Conservation (phyloP, 805 yeast genomes). For the Cyberlindnera subsufficiens region DNA sequence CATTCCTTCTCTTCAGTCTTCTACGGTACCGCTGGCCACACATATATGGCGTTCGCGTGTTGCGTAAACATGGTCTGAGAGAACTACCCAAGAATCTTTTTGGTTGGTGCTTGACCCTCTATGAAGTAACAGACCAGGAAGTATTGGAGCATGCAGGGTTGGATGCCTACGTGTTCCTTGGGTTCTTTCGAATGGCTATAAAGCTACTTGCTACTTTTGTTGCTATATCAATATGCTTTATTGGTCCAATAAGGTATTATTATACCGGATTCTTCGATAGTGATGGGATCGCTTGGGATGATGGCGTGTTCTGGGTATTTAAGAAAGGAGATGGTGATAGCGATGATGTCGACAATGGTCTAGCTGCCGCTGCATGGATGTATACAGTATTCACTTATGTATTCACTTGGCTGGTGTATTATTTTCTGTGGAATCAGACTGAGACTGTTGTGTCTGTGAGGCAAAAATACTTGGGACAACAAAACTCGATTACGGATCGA, state of each 20-base stretch:
- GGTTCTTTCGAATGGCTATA: constrained; percentile 87
- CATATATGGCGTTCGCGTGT: constrained; percentile 73
- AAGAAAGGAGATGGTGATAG: constrained; percentile 22
- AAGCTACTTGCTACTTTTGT: constrained; percentile 60
- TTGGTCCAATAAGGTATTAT: constrained; percentile 81
- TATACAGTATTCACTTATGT: constrained; percentile 84
- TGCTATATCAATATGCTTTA: constrained; percentile 63
- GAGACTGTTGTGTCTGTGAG: constrained; percentile 68
- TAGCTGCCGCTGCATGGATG: constrained; percentile 66
- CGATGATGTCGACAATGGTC: constrained; percentile 27
- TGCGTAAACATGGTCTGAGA: constrained; percentile 27
- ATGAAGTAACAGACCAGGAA: constrained; percentile 66
- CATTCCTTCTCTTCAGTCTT: constrained; percentile 64
- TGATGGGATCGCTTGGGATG: constrained; percentile 35
- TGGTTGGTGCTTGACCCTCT: constrained; percentile 77
- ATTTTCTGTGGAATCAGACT: constrained; percentile 65
- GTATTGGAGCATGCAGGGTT: constrained; percentile 86
- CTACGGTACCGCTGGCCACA: constrained; percentile 74
- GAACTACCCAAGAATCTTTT: constrained; percentile 45
- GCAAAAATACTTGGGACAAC: constrained; percentile 78
- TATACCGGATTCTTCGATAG: constrained; percentile 78
- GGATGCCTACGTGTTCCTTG: constrained; percentile 88
- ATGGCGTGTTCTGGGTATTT: not conserved
- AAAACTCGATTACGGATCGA: constrained; percentile 85
- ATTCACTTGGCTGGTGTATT: constrained; percentile 66